These are phyloP conservation scores for Vaccinium darrowii DNA, from an alignment of 148 eudicot species.

Conservation along the genomic window DNA sequence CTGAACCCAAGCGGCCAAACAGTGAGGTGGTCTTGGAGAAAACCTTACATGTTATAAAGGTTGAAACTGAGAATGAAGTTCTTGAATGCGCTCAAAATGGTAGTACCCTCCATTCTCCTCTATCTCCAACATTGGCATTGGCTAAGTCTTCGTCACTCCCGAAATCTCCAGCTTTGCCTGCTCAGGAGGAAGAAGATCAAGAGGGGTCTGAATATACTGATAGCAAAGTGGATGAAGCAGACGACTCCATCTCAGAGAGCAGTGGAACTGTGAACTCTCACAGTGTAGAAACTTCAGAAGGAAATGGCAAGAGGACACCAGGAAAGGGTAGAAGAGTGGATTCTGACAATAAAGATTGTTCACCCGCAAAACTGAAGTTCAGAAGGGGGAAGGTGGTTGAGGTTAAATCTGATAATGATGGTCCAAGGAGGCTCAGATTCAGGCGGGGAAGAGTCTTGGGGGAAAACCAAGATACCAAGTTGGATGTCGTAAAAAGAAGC, in stretches of 20 bases:
- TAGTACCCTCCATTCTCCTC: conserved; percentile 27
- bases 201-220: conserved; percentile 35
- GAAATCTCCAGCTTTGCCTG: conserved; percentile 42
- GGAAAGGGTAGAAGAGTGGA: neutral
- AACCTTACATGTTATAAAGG: conserved; percentile 56
- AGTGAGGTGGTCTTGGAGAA: conserved; percentile 45
- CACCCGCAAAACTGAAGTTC: neutral
- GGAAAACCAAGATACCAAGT: neutral
- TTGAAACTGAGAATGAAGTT: conserved; percentile 24
- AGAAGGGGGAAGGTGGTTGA: conserved; percentile 8
- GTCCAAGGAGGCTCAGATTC: conserved; percentile 1
- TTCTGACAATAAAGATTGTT: neutral
- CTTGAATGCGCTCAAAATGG: conserved; percentile 16
- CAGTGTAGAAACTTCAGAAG: conserved; percentile 14
- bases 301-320: conserved; percentile 18
- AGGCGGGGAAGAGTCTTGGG: neutral
- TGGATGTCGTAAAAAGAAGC: neutral
- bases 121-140: conserved; percentile 36
- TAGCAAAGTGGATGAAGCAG: conserved; percentile 42
- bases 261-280: conserved; percentile 14
- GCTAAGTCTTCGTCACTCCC: conserved; percentile 34
- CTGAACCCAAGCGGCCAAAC: conserved; percentile 23
- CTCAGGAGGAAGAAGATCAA: conserved; percentile 35
- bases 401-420: neutral
- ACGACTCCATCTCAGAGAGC: conserved; percentile 29